Evolutionary conservation across 768 basidiomycete species (phyloP).

Genomic region (Rhodotorula toruloides): DNA sequence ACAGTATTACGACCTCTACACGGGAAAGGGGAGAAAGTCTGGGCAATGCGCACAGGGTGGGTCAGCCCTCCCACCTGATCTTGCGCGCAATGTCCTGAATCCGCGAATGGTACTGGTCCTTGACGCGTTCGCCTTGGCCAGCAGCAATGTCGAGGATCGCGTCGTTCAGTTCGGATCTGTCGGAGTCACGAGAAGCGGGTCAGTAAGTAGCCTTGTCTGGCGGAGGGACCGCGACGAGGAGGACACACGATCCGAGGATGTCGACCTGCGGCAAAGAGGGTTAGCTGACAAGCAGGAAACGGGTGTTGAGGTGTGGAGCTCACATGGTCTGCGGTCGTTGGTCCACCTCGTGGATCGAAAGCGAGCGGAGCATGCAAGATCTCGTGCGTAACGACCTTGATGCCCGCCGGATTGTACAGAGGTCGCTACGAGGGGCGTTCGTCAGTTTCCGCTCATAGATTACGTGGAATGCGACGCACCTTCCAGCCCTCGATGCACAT

Average conservation of each 20-base stretch:
- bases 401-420: slow-evolving; percentile 87
- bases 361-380: slow-evolving; percentile 71
- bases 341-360: slow-evolving; percentile 76
- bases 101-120: slow-evolving; percentile 60
- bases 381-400: slow-evolving; percentile 79
- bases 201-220: background rate
- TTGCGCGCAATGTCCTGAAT: slow-evolving; percentile 69
- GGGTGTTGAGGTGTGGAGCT: background rate
- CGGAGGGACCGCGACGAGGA: background rate
- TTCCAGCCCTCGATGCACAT: slow-evolving; percentile 98
- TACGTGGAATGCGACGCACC: background rate
- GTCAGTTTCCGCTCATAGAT: background rate
- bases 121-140: slow-evolving; percentile 67
- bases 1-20: background rate
- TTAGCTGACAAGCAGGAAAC: background rate
- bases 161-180: slow-evolving; percentile 65
- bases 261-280: slow-evolving; percentile 63
- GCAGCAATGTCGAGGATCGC: slow-evolving; percentile 86
- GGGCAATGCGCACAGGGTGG: too few species aligned
- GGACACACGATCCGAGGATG: slow-evolving; percentile 58
- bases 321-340: slow-evolving; percentile 61
- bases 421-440: slow-evolving; percentile 47
- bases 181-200: too few species aligned
- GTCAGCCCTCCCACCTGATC: slow-evolving; percentile 65
- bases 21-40: background rate